Conservation (phyloP, 73 alveolate genomes). For the Breviolum minutum region DNA sequence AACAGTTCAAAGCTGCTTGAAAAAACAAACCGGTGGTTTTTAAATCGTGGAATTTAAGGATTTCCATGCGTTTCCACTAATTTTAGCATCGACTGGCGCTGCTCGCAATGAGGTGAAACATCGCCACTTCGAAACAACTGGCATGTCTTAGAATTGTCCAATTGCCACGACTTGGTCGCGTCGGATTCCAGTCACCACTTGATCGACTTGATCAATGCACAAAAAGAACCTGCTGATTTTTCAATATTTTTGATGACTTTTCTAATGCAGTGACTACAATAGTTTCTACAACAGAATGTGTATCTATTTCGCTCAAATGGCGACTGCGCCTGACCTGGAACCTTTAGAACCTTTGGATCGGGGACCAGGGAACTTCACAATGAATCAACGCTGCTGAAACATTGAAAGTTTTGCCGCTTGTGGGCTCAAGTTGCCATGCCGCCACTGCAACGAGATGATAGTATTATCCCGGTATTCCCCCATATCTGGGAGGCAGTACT, state of each 20-base stretch:
- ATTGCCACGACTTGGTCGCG: conserved; percentile 57
- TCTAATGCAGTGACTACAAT: neutral
- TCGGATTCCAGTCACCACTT: neutral
- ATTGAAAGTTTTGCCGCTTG: conserved; percentile 5
- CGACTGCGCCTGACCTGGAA: conserved; percentile 34
- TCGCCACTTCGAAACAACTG: neutral
- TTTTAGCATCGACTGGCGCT: no score
- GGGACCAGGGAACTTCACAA: neutral
- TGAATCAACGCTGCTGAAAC: conserved; percentile 26
- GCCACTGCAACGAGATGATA: neutral
- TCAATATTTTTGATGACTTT: neutral
- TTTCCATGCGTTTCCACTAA: neutral
- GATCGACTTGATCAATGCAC: neutral
- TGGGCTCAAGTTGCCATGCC: conserved; percentile 28
- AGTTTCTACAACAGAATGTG: neutral
- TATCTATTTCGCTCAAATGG: neutral
- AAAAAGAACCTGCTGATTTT: neutral
- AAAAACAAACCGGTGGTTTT: neutral
- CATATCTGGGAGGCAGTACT: no score
- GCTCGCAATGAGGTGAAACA: conserved; percentile 25
- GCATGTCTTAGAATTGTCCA: neutral
- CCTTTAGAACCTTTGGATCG: conserved; percentile 43
- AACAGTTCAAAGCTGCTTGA: neutral
- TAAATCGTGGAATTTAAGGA: neutral
- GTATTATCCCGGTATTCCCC: no score